Evolutionary conservation across 768 basidiomycete species (phyloP), one percentile per base, ranked within the genome.

Genomic region (Tulasnella sp.): DNA sequence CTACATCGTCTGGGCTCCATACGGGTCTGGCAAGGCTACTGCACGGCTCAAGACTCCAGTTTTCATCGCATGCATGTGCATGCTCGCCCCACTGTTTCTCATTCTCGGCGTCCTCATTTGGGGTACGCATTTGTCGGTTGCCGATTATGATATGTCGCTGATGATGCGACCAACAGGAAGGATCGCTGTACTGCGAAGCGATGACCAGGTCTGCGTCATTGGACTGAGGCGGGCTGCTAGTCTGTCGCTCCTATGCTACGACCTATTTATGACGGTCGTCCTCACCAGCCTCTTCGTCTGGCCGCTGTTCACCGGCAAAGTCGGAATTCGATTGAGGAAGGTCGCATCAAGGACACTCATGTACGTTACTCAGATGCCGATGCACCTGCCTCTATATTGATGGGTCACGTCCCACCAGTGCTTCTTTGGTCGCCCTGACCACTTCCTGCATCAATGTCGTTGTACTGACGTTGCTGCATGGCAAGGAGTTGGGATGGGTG

Each of bases 371-470:
- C 10, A 23, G 24, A 19, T 15, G 11, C 17, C 43, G 4, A 27
- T 17, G 21, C 8, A 24, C n/a, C 43, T 45, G 3, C 23, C 15
- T 11, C 30, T 48, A 9, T n/a, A 23, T 24, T 3, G 44, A 21
- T 51, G 26, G 29, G 17, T 27, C 5, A 19, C 15, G 17, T 21
- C 29, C 4, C 45, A 21, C 13, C 24, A 61, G 61, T 17, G 61
- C 61, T n/a, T 56, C 61, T 3, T 29, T 44, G 4, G 61, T 58
- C 17, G 66, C 66, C 4, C 41, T 67, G 21, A 63, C 61, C 17
- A 67, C 65, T 19, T 67, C 66, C 23, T 61, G 63, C 27, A 51
- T 66, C 60, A 67, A 66, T 27, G 62, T 67, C 27, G 44, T 63
- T 10, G 54, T 67, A 4, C 50, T 67, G 19, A 66, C 65, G 4